Conservation (phyloP, 495 filamentous ascomycete species). For the Parachaetomium inaequale region DNA sequence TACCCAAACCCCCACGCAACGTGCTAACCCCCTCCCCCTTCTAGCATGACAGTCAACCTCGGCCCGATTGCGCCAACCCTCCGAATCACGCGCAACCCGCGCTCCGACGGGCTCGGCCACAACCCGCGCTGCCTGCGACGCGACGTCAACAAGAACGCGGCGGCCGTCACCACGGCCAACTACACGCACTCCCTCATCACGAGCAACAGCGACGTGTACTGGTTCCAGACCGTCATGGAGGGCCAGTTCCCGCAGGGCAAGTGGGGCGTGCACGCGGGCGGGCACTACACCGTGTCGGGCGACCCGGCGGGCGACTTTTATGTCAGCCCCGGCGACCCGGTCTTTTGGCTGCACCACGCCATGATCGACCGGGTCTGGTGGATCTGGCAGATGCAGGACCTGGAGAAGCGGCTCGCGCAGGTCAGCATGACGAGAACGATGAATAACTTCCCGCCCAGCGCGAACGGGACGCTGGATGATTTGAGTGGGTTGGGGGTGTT, state of each 20-base stretch:
- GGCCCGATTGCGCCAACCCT: conserved; percentile 35
- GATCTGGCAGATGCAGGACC: conserved; percentile 65
- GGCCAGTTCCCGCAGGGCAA: conserved; percentile 28
- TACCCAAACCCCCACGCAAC: too few relatives aligned
- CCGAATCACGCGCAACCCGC: conserved; percentile 37
- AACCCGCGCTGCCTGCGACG: conserved; percentile 66
- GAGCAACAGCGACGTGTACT: conserved; percentile 42
- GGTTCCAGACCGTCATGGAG: conserved; percentile 50
- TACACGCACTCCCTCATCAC: conserved; percentile 39
- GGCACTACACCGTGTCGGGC: conserved; percentile 50
- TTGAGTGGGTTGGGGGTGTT: conserved; percentile 20
- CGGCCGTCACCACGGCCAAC: conserved; percentile 39
- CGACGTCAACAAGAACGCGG: conserved; percentile 55
- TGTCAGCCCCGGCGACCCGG: conserved; percentile 59
- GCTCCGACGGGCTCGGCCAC: conserved; percentile 34
- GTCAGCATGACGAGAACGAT: conserved; percentile 26
- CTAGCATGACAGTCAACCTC: conserved; percentile 27
- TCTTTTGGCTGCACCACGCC: conserved; percentile 65
- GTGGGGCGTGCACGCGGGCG: conserved; percentile 59
- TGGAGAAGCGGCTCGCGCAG: conserved; percentile 36
- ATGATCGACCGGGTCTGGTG: conserved; percentile 66
- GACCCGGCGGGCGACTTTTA: conserved; percentile 52
- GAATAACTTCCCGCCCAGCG: conserved; percentile 25
- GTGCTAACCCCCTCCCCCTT: background rate
- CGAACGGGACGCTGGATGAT: conserved; percentile 31